Percentiles rank a stretch among this genome's conserved stretches.
phyloP scores from a whole-genome alignment of 345 rosid genomes.

The Linum tenue region DNA sequence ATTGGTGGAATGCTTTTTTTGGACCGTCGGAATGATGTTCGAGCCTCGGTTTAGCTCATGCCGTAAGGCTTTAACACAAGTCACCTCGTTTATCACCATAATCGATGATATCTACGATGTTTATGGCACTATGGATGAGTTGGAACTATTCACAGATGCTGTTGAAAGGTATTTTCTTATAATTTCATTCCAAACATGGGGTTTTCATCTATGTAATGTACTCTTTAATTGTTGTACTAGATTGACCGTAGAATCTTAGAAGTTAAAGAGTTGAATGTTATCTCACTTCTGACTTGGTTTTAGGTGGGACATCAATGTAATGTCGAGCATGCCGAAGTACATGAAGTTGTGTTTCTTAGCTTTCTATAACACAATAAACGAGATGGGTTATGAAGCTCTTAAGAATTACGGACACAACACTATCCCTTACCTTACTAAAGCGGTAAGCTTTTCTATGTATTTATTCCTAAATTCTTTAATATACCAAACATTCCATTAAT shows the following conservation, averaged over 20 bases:
- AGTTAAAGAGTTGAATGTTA: too few species aligned
- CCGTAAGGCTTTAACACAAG: conserved; percentile 11
- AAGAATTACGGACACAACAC: conserved; percentile 20
- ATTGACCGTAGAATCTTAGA: too few species aligned
- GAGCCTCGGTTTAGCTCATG: conserved; percentile 10
- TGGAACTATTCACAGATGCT: conserved; percentile 17
- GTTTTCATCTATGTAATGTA: neutral
- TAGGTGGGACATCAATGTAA: conserved; percentile 38
- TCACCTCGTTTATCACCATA: conserved; percentile 5
- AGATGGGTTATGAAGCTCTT: conserved; percentile 31
- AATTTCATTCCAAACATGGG: neutral
- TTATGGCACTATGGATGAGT: conserved; percentile 17
- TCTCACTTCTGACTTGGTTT: neutral
- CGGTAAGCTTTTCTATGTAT: conserved; percentile 1
- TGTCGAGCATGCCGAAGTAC: conserved; percentile 26
- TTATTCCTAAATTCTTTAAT: neutral
- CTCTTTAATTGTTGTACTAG: neutral
- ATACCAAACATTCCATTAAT: neutral
- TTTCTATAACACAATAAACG: conserved; percentile 34
- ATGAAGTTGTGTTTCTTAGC: conserved; percentile 36
- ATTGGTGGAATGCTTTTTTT: conserved; percentile 10
- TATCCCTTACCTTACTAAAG: conserved; percentile 22
- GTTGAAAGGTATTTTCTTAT: conserved; percentile 13
- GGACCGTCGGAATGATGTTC: conserved; percentile 10
- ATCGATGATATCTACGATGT: conserved; percentile 20